Evolutionary conservation across 2,329 filamentous ascomycete species (phyloP).

Genomic region (Colletotrichum cereale): DNA sequence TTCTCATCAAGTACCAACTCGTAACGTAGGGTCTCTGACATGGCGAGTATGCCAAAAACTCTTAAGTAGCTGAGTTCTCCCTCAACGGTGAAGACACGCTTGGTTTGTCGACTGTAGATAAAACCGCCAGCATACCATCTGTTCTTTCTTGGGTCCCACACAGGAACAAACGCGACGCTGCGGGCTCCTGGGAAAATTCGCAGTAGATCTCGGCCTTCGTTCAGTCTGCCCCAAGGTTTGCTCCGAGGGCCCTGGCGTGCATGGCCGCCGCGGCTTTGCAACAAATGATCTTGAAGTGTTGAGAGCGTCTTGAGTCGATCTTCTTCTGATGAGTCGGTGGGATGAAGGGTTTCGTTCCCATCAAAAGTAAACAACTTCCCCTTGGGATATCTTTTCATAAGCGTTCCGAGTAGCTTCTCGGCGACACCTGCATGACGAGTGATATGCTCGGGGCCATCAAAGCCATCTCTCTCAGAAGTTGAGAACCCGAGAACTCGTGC

Average conservation of each 20-base stretch:
- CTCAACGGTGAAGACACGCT: constrained; percentile 53
- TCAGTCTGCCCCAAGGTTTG: constrained; percentile 10
- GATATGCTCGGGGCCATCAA: constrained; percentile 21
- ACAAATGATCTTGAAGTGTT: not conserved
- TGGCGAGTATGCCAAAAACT: constrained; percentile 63
- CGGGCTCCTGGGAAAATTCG: constrained; percentile 41
- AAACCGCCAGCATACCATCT: constrained; percentile 53
- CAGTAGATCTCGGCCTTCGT: constrained; percentile 6
- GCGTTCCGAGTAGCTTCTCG: constrained; percentile 45
- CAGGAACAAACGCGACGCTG: constrained; percentile 48
- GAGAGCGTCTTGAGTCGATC: not conserved
- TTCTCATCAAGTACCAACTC: constrained; percentile 48
- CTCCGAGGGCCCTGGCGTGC: not conserved
- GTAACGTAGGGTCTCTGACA: constrained; percentile 64
- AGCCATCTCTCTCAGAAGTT: constrained; percentile 4
- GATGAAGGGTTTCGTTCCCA: constrained; percentile 43
- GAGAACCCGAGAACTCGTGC: constrained; percentile 44
- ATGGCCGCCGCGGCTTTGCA: not conserved
- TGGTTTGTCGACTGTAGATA: constrained; percentile 47
- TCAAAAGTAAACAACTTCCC: constrained; percentile 51
- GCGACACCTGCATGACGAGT: constrained; percentile 41
- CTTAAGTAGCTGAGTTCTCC: constrained; percentile 60
- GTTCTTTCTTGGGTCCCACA: constrained; percentile 48
- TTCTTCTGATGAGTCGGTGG: constrained; percentile 37
- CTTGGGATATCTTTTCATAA: constrained; percentile 49